These are phyloP conservation scores for Tolypocladium cylindrosporum DNA, from an alignment of 2,329 filamentous ascomycete genomes.

Conservation along the genomic window DNA sequence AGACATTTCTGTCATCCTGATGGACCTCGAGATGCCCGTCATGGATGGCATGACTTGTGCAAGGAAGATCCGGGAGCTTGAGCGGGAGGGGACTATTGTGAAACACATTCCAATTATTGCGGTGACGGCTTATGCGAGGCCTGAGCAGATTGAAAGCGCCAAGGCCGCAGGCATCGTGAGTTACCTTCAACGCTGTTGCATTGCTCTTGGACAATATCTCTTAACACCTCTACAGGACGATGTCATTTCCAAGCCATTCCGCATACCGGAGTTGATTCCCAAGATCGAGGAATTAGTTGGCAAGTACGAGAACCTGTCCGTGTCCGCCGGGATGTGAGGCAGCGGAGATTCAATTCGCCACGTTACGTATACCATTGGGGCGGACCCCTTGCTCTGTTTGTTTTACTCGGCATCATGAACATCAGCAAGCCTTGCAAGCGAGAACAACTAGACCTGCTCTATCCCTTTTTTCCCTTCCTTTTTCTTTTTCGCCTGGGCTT, in stretches of 20 bases:
- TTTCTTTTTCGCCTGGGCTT: not conserved
- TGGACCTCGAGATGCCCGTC: constrained; percentile 77
- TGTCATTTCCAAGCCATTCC: constrained; percentile 72
- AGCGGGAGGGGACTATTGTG: constrained; percentile 49
- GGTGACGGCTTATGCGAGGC: constrained; percentile 73
- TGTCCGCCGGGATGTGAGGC: constrained; percentile 8
- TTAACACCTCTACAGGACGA: constrained; percentile 41
- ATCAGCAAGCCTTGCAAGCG: not conserved
- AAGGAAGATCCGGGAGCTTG: constrained; percentile 56
- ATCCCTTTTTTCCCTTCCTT: too few species aligned
- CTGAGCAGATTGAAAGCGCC: constrained; percentile 63
- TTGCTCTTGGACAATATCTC: not conserved
- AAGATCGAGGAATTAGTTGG: constrained; percentile 51
- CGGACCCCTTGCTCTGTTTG: not conserved
- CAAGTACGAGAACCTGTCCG: constrained; percentile 25
- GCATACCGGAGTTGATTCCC: constrained; percentile 59
- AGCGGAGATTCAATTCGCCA: not conserved
- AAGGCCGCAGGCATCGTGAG: constrained; percentile 63
- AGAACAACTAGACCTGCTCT: not conserved
- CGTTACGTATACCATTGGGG: not conserved
- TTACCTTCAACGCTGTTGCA: constrained; percentile 7
- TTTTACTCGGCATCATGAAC: not conserved
- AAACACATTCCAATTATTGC: constrained; percentile 67
- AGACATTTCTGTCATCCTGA: constrained; percentile 58
- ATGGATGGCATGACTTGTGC: constrained; percentile 75